Base-by-base conservation (phyloP, 2,329 filamentous ascomycete genomes). In the Aaosphaeria pasadenensis region DNA sequence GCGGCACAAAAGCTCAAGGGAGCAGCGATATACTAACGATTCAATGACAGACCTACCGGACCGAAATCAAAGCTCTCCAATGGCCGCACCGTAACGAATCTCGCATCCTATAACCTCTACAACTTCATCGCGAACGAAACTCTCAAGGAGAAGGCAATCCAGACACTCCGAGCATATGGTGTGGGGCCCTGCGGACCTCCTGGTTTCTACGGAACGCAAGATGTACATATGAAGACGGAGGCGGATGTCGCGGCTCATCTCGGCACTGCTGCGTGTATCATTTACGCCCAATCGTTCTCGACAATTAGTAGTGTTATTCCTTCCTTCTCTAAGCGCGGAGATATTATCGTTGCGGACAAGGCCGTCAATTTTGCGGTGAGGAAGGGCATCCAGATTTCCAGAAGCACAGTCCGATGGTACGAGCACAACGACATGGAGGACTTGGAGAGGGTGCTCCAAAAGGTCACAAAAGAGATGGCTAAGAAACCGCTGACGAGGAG, bases 261-360 rank as follows among this genome's bases (percentile, higher is more conserved):
- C 29, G 94, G 94, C 28, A 89, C 89, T 1, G 85, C 91, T 46
- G 86, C 87, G 31, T 95, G 90, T 66, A 97, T 99, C 58, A 85
- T 99, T 50, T 99, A 99, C 66, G 89, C 94, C 1, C 94, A 99
- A 67, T 87, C 91, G 4, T 97, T 99, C 69, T 95, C 89, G 29
- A 96, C 94, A 38, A 95, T 97, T 51, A 91, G 89, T n/a, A 92
- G 88, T 67, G 91, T 97, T 24, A 96, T 99, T 52, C 95, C 94
- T 0, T 88, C 91, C 1, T 99, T 99, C 68, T 95, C 89, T 69
- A 99, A 99, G 77, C 84, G 94, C 62, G 94, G 94, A 44, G 94
- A 99, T 69, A 89, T 97, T 64, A 97, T 99, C 60, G 89, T 99
- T 46, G 94, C 91, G 39, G 94, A 99, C 73, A 88, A 88, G 57